A percentile compares a stretch with the other conserved stretches of the same genome.
These are phyloP conservation scores for Penicillium angulare DNA, from an alignment of 495 filamentous ascomycete species.

Conservation along the genomic window DNA sequence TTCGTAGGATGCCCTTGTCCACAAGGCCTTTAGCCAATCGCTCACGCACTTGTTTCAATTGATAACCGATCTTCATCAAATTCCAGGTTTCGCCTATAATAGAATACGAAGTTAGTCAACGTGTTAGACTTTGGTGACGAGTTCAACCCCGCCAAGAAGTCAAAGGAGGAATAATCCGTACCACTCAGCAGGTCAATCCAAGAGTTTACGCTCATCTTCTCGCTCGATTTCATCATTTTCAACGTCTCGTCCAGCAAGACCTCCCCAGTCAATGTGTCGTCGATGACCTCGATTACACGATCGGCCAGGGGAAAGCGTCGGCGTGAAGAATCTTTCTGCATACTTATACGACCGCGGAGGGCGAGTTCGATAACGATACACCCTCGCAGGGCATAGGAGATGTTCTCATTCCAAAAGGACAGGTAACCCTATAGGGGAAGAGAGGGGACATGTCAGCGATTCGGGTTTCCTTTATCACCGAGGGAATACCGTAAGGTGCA, in stretches of 20 bases:
- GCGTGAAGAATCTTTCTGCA: conserved; percentile 95
- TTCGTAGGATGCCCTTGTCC: conserved; percentile 96
- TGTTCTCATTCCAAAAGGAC: conserved; percentile 99
- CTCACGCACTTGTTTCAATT: conserved; percentile 98
- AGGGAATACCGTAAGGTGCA: neutral
- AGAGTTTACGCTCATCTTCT: conserved; percentile 98
- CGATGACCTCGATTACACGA: conserved; percentile 91
- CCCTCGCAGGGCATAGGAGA: conserved; percentile 93
- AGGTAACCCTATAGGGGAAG: conserved; percentile 72
- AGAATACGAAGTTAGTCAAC: conserved; percentile 1
- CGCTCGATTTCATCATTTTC: conserved; percentile 99
- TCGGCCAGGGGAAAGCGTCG: conserved; percentile 90
- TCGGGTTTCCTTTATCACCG: neutral
- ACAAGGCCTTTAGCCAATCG: conserved; percentile 96
- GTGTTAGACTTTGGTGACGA: conserved; percentile 8
- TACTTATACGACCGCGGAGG: conserved; percentile 92
- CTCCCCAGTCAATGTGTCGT: conserved; percentile 95
- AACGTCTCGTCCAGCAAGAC: conserved; percentile 93
- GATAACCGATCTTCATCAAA: conserved; percentile 99
- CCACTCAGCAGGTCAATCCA: conserved; percentile 99
- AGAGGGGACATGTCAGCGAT: conserved; percentile 19
- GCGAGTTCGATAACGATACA: conserved; percentile 98
- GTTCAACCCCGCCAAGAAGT: neutral
- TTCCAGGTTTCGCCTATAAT: conserved; percentile 95
- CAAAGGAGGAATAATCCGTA: conserved; percentile 40